Base-by-base conservation (phyloP, 2,329 filamentous ascomycete species). In the Neofusicoccum umdonicola region DNA sequence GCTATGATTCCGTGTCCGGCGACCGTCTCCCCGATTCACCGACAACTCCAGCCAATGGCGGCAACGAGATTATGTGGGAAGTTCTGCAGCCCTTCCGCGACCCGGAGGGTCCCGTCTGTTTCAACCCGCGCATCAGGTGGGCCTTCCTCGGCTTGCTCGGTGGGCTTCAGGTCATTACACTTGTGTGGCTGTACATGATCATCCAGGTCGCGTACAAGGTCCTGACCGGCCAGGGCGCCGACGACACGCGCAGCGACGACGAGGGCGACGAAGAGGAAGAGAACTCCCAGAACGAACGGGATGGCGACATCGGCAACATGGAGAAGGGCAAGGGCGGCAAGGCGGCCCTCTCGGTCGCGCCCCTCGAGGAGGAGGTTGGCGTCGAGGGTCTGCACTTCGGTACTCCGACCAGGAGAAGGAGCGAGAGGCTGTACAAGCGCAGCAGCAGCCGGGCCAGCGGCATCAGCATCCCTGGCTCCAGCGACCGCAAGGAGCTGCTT, bases 151-250 rank as follows among this genome's bases (percentile, higher is more conserved):
- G 84, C 9, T 84, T 92, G 44, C 86, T 99, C 2, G 81, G 96
- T 12, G 85, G 89, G 42, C 83, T 99, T 22, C 93, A 98, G 77
- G 81, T 84, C 22, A 85, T 99, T 62, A 93, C 91, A 37, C 81
- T 96, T 41, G 84, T 91, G 67, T 98, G 95, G 95, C 96, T 98
- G 73, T 84, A 83, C 67, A 90, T 97, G 88, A 97, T 98, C 69
- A 78, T 93, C 44, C 87, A 88, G 65, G 91, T 99, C 2, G 93
- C 93, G 22, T 84, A 90, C 67, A 88, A 89, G 67, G 93, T 98
- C 5, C 74, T 98, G 41, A 85, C 84, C 58, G 93, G 94, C 37
- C 86, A 84, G 42, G 83, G 87, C 37, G 93, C 94, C 4, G 93
- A 97, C 68, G 95, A 99, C 73, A 85, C 87, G 17, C 88, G 95